A percentile compares a stretch with the other conserved stretches of the same genome.
Evolutionary conservation across 371 early-diverging fungal species (phyloP).

Genomic region (Rhizopus arrhizus): DNA sequence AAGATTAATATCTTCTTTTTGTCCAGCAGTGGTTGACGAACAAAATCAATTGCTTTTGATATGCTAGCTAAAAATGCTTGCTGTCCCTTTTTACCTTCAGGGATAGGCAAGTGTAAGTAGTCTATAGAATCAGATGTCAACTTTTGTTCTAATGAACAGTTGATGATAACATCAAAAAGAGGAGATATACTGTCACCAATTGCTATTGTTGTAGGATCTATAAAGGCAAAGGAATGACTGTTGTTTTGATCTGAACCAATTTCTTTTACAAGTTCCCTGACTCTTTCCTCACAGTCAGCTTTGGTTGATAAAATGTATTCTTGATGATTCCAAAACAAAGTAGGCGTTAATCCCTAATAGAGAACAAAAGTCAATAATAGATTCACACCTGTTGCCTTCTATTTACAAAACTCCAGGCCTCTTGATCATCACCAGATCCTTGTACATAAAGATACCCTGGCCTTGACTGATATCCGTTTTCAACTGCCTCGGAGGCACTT

Average conservation of each 20-base stretch:
- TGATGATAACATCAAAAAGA: slow-evolving; percentile 66
- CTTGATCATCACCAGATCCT: slow-evolving; percentile 89
- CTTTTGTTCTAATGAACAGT: slow-evolving; percentile 57
- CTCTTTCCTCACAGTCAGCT: slow-evolving; percentile 52
- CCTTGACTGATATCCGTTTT: slow-evolving; percentile 53
- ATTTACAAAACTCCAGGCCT: slow-evolving; percentile 74
- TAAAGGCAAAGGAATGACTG: slow-evolving; percentile 44
- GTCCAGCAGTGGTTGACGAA: slow-evolving; percentile 29
- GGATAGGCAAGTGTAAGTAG: slow-evolving; percentile 67
- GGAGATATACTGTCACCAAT: slow-evolving; percentile 32
- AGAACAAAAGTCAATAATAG: background rate
- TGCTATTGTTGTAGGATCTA: slow-evolving; percentile 61
- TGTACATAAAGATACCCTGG: slow-evolving; percentile 80
- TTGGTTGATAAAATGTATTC: slow-evolving; percentile 47
- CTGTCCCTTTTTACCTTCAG: slow-evolving; percentile 76
- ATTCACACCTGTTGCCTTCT: background rate
- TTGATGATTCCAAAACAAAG: slow-evolving; percentile 73
- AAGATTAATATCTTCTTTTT: slow-evolving; percentile 52
- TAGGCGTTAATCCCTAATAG: slow-evolving; percentile 61
- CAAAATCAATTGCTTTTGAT: slow-evolving; percentile 58
- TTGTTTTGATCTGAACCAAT: slow-evolving; percentile 8
- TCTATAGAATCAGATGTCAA: slow-evolving; percentile 20
- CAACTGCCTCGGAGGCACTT: slow-evolving; percentile 70
- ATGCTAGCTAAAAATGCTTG: slow-evolving; percentile 56
- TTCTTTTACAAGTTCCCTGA: slow-evolving; percentile 43